A percentile compares a stretch with the other conserved stretches of the same genome.
Evolutionary conservation across 208 protist species (phyloP).

Genomic region (Spongospora subterranea): DNA sequence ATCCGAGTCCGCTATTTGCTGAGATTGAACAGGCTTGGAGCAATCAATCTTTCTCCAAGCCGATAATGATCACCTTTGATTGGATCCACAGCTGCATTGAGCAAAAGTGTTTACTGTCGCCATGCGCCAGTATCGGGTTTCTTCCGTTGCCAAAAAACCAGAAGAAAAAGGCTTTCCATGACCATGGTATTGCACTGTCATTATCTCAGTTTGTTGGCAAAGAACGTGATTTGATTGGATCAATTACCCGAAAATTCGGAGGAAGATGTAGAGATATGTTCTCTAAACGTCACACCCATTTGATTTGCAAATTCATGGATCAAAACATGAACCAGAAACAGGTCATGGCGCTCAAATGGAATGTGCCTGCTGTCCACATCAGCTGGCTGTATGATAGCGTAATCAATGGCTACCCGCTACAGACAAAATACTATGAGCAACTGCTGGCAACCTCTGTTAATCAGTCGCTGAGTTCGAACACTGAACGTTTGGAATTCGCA

Average conservation of each 20-base stretch:
- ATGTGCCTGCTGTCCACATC: not conserved
- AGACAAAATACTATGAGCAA: not conserved
- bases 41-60: not conserved
- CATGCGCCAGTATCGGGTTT: not conserved
- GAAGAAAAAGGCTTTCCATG: not conserved
- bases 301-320: not conserved
- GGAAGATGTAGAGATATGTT: not conserved
- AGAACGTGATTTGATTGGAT: not conserved
- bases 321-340: not conserved
- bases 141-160: not conserved
- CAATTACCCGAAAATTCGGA: not conserved
- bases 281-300: not conserved
- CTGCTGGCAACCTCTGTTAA: no score
- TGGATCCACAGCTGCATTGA: not conserved
- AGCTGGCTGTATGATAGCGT: not conserved
- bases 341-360: not conserved
- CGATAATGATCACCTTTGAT: not conserved
- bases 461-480: no score
- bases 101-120: not conserved
- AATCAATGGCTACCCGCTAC: not conserved
- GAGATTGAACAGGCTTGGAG: not conserved
- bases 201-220: not conserved
- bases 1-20: not conserved
- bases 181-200: not conserved
- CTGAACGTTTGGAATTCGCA: no score